Percentiles rank a stretch among this genome's conserved stretches.
phyloP scores from a whole-genome alignment of 495 filamentous ascomycete genomes.

The Penicillium steckii region DNA sequence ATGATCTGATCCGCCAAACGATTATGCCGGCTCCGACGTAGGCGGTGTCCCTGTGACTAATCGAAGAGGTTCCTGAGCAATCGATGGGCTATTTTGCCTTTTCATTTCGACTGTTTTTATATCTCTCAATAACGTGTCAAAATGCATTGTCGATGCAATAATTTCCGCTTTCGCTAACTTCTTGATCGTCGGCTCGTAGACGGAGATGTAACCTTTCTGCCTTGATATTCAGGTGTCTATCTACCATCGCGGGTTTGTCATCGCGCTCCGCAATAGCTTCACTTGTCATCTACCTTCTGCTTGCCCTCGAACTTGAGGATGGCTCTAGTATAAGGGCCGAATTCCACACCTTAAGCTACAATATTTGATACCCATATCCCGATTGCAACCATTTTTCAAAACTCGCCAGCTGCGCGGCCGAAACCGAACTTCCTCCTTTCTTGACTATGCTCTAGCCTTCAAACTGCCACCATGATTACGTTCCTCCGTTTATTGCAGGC shows the following conservation, averaged over 20 bases:
- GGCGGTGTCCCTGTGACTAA: conserved; percentile 23
- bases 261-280: background rate
- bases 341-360: background rate
- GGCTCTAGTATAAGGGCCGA: conserved; percentile 7
- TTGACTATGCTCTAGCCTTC: conserved; percentile 14
- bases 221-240: conserved; percentile 8
- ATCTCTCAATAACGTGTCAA: too few relatives aligned
- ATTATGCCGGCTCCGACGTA: conserved; percentile 29
- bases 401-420: background rate
- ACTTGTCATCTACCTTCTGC: background rate
- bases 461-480: conserved; percentile 23
- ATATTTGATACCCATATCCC: background rate
- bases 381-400: background rate
- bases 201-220: background rate
- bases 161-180: too few relatives aligned
- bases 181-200: background rate
- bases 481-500: conserved; percentile 29
- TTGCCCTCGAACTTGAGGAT: conserved; percentile 2
- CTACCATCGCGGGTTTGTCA: conserved; percentile 13
- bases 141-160: too few relatives aligned
- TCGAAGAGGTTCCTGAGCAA: conserved; percentile 1
- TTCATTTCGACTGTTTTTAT: too few relatives aligned
- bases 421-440: conserved; percentile 6
- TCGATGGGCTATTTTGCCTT: background rate
- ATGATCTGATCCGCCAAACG: conserved; percentile 27